Base-by-base conservation (phyloP, 495 filamentous ascomycete species). In the Talaromyces thailandensis region DNA sequence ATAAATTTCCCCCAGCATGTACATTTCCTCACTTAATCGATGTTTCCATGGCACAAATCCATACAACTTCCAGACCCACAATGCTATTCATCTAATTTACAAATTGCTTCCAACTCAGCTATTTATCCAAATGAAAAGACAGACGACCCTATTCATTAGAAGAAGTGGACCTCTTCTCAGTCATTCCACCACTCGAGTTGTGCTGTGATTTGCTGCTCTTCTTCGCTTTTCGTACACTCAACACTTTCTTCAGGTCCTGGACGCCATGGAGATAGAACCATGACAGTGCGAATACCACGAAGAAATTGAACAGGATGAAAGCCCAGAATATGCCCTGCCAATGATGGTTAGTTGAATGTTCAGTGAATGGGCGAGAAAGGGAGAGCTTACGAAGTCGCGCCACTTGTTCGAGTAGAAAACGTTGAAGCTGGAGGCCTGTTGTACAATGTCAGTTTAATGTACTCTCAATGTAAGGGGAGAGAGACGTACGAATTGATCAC, bases 351-450 rank as follows among this genome's bases (percentile, higher is more conserved):
- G 56, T 5, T 56, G 4, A 31, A 14, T 28, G 32, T 62, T 45
- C 14, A 2, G 16, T 29, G 11, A 16, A 48, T 12, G 21, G 24
- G 58, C 9, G 2, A 50, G 4, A 43, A 53, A 52, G 6, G 63
- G 11, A 69, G n/a, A 63, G 71, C 85, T 74, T 50, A 78, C 86
- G 62, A 82, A 84, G 67, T 86, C 71, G 32, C 83, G 74, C 88
- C 87, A 89, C 56, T 84, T 85, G 62, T 86, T 67, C 2, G 65
- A 71, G 57, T 83, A 85, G 18, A 65, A 78, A 9, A 82, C 66
- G 60, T 82, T 80, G 66, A 84, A 81, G 24, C 73, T 67, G 12
- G 60, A 68, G 56, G 69, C 78, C 82, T 68, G 68, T 62, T 26
- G 70, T 53, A 73, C 71, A 1, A 75, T 32, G 28, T 60, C 61